Conservation (phyloP, 2,329 filamentous ascomycete genomes). For the Cladophialophora bantiana region DNA sequence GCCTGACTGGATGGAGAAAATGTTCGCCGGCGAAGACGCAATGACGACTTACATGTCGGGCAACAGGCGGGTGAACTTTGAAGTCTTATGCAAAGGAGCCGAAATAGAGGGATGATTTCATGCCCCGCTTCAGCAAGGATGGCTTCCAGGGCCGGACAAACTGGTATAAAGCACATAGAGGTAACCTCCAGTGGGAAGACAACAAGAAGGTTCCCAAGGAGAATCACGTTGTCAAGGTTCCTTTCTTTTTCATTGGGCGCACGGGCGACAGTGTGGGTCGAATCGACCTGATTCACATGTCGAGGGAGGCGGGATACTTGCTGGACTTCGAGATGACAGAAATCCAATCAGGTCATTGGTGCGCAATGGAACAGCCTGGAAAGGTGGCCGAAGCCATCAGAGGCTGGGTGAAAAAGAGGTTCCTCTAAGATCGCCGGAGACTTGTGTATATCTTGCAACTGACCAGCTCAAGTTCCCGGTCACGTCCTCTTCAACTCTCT, state of each 20-base stretch:
- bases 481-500: neutral
- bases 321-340: constrained; percentile 27
- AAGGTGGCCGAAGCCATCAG: constrained; percentile 28
- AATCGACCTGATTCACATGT: constrained; percentile 21
- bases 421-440: constrained; percentile 10
- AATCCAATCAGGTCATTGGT: constrained; percentile 32
- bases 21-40: constrained; percentile 49
- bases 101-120: constrained; percentile 45
- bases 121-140: constrained; percentile 44
- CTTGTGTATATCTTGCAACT: neutral
- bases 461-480: neutral
- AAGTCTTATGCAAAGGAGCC: constrained; percentile 47
- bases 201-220: constrained; percentile 26
- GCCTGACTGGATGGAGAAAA: constrained; percentile 45
- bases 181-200: constrained; percentile 24
- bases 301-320: constrained; percentile 27
- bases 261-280: constrained; percentile 24
- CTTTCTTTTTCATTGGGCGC: constrained; percentile 31
- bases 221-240: constrained; percentile 21
- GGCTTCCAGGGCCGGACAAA: constrained; percentile 26
- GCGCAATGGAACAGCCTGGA: constrained; percentile 26
- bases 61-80: constrained; percentile 41
- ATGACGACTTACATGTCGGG: constrained; percentile 44
- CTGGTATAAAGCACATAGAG: constrained; percentile 25
- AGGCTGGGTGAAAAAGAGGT: constrained; percentile 25